Evolutionary conservation across 202 grass and related monocot genomes (phyloP), one percentile per base, ranked within the genome.

Genomic region (Brachypodium distachyon): DNA sequence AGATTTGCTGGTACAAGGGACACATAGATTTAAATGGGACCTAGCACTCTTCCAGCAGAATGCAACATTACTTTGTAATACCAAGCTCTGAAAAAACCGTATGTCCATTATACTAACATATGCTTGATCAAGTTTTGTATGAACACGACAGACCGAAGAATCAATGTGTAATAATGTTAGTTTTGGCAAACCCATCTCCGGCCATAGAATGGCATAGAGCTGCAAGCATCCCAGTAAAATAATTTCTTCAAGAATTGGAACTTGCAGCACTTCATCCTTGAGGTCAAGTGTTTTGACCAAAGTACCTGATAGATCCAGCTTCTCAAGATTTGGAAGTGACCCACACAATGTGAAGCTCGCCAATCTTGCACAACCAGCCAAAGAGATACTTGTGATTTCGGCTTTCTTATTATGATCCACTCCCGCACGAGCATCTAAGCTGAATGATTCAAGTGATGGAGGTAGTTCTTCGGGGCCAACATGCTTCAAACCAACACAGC

Each of bases 401-500:
- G 65, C 25, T 25, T 16, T 9, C 0, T 31, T 19, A 36, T 36
- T 3, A 5, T 2, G 18, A 7, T 21, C 17, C 18, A 3, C 33
- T n/a, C 14, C 29, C 10, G 0, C 7, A 10, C 59, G 4, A 4
- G 6, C 56, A 63, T 41, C 56, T 8, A 81, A 81, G 5, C 4
- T 41, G 33, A 81, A 72, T 62, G 78, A 61, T 16, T 81, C 54
- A 1, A 72, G 54, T 12, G 32, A 81, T 9, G 55, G 22, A 32
- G 55, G 67, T 4, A 81, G 54, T 1, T 16, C 36, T 1, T 43
- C 65, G n/a, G n/a, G n/a, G n/a, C n/a, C n/a, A 70, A 80, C n/a
- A 27, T 57, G 18, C 2, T 80, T n/a, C 37, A 80, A 27, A 2
- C 13, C 28, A 37, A 60, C 12, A 59, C 77, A 80, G 4, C 52